Base-by-base conservation (phyloP, 2,329 filamentous ascomycete genomes). In the Metarhizium rileyi region DNA sequence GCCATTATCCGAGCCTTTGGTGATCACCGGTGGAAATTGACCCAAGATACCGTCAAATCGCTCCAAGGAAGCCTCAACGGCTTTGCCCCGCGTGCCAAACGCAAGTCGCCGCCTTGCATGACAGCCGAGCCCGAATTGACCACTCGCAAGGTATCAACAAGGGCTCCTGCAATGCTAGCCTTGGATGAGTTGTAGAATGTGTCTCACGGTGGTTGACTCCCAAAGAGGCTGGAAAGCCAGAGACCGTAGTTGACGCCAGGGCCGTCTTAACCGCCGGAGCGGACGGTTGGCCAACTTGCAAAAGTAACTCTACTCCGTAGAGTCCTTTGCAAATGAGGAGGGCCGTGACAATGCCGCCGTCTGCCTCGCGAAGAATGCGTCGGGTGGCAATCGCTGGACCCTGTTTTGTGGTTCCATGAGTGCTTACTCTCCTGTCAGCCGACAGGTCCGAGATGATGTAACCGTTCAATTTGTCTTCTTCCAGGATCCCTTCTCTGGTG, bases 391-490 rank as follows among this genome's bases (percentile, higher is more conserved):
- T 51, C 79, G 90, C 56, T 74, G 78, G 55, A 83, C 88, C 58
- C 80, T 89, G 73, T 72, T 93, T 23, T 82, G 81, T 55, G 87
- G 85, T 4, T 68, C 88, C 45, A 69, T 91, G 59, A 87, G 86
- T 1, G 73, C 88, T 26, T 79, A 81, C 8, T 80, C 80, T 53
- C 87, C 88, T 0, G 81, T 83, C 56, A 84, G 83, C 36, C 73
- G 87, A 53, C 60, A 63, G 44, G 62, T 67, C 43, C 80, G 86
- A 56, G 88, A 93, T 59, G 88, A 93, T 62, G 74, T 91, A 49
- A 93, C 88, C 0, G 84, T 93, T 16, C 86, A 93, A 66, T 87
- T 94, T 28, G 85, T 91, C 52, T 91, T 93, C 53, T 68, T 68
- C 46, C 60, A 56, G 30, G 51, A 57, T 3, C 55, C 53, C 30